These are phyloP conservation scores for Sarcodon sp. DNA, from an alignment of 768 basidiomycete genomes.

Conservation along the genomic window DNA sequence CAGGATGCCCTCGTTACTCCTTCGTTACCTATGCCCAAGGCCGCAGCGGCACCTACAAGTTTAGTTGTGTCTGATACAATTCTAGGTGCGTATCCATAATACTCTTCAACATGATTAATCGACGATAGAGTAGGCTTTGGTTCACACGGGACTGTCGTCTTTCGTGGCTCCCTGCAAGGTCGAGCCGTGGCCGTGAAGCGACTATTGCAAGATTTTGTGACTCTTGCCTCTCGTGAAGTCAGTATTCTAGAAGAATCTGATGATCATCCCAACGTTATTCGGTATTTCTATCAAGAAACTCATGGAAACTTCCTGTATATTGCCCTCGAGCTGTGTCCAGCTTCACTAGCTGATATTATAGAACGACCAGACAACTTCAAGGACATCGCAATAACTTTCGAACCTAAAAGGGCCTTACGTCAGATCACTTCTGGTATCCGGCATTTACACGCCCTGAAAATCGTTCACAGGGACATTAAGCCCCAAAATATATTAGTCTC, in stretches of 20 bases:
- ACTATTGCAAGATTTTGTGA: slow-evolving; percentile 89
- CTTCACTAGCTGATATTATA: slow-evolving; percentile 77
- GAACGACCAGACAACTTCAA: slow-evolving; percentile 68
- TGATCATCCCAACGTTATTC: slow-evolving; percentile 97
- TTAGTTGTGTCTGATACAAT: neutral
- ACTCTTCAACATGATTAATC: slow-evolving; percentile 2
- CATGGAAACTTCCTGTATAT: slow-evolving; percentile 94
- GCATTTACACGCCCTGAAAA: slow-evolving; percentile 87
- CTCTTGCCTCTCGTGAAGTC: slow-evolving; percentile 88
- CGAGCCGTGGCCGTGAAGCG: slow-evolving; percentile 98
- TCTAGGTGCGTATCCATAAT: neutral
- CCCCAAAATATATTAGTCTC: slow-evolving; percentile 95
- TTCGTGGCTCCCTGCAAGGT: slow-evolving; percentile 88
- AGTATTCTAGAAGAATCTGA: slow-evolving; percentile 92
- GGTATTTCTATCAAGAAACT: slow-evolving; percentile 95
- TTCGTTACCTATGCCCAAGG: neutral
- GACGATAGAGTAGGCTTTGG: slow-evolving; percentile 55
- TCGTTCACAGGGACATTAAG: slow-evolving; percentile 98
- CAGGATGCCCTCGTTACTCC: slow-evolving; percentile 4
- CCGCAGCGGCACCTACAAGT: neutral
- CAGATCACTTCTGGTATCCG: slow-evolving; percentile 83
- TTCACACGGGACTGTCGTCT: slow-evolving; percentile 95
- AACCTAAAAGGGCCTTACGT: slow-evolving; percentile 75
- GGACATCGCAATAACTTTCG: slow-evolving; percentile 70
- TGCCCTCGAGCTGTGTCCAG: slow-evolving; percentile 89